Evolutionary conservation across 2,329 filamentous ascomycete genomes (phyloP).

Genomic region (Cercospora sp.): DNA sequence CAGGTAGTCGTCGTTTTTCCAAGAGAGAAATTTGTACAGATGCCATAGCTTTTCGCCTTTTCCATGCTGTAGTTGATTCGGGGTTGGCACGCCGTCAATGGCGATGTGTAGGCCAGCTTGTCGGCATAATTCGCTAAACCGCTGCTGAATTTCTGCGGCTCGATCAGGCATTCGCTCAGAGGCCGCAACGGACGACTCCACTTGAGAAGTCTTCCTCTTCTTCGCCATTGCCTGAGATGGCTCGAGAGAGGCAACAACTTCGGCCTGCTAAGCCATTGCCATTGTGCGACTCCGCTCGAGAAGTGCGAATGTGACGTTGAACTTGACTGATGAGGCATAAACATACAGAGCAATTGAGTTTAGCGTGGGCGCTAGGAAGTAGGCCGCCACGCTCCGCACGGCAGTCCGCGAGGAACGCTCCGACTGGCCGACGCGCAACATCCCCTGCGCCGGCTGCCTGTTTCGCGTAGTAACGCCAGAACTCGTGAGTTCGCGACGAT

Average conservation of each 20-base stretch:
- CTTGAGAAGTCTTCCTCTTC: conserved; percentile 18
- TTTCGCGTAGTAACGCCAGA: conserved; percentile 9
- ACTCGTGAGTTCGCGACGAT: conserved; percentile 1
- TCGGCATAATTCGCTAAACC: conserved; percentile 8
- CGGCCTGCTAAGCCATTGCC: background rate
- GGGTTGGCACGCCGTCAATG: background rate
- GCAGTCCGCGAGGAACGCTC: background rate
- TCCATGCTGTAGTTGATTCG: background rate
- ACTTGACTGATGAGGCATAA: conserved; percentile 2
- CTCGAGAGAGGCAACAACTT: background rate
- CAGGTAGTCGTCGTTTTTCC: conserved; percentile 9
- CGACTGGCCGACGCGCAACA: background rate
- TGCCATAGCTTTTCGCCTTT: background rate
- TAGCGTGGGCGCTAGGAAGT: background rate
- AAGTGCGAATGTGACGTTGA: background rate
- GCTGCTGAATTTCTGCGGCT: background rate
- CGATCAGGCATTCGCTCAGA: background rate
- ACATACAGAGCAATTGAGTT: background rate
- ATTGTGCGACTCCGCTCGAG: background rate
- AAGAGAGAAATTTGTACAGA: conserved; percentile 6
- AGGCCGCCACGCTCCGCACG: background rate
- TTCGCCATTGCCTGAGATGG: conserved; percentile 6
- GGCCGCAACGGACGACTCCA: background rate
- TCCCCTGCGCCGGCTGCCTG: conserved; percentile 2
- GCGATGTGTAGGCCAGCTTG: background rate